Conservation (phyloP, 1,284 basidiomycete genomes). For the Ceratobasidium sp. region DNA sequence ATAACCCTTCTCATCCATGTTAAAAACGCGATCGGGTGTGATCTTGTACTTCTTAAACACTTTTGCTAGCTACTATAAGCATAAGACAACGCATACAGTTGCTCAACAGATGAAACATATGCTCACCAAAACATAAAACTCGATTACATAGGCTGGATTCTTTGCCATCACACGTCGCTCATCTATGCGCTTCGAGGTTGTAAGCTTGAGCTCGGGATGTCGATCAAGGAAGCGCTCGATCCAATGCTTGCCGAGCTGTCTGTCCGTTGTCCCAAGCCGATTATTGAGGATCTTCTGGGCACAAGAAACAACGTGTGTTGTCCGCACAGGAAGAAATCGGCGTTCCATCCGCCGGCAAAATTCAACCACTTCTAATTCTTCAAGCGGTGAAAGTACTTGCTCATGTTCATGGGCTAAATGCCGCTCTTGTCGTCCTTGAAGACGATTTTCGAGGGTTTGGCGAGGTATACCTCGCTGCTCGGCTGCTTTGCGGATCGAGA, state of each 20-base stretch:
- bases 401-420: slow-evolving; percentile 23
- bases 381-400: neutral
- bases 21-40: slow-evolving; percentile 10
- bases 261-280: neutral
- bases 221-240: neutral
- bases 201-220: slow-evolving; percentile 25
- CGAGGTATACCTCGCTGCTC: neutral
- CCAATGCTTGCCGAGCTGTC: slow-evolving; percentile 7
- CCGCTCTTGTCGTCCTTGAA: slow-evolving; percentile 13
- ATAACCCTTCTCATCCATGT: slow-evolving; percentile 43
- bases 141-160: slow-evolving; percentile 21
- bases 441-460: neutral
- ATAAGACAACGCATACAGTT: neutral
- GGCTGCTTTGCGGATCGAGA: neutral
- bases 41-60: slow-evolving; percentile 20
- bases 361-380: slow-evolving; percentile 17
- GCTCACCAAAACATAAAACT: slow-evolving; percentile 25
- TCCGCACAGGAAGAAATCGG: slow-evolving; percentile 7
- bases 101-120: neutral
- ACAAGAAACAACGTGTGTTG: neutral
- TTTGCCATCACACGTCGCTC: slow-evolving; percentile 22
- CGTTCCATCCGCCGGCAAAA: slow-evolving; percentile 9
- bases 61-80: slow-evolving; percentile 8
- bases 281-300: slow-evolving; percentile 4
- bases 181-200: slow-evolving; percentile 9